Percentiles rank a stretch among this genome's conserved stretches.
These are phyloP conservation scores for Oldenlandia corymbosa DNA, from an alignment of 257 asterid genomes.

Conservation along the genomic window DNA sequence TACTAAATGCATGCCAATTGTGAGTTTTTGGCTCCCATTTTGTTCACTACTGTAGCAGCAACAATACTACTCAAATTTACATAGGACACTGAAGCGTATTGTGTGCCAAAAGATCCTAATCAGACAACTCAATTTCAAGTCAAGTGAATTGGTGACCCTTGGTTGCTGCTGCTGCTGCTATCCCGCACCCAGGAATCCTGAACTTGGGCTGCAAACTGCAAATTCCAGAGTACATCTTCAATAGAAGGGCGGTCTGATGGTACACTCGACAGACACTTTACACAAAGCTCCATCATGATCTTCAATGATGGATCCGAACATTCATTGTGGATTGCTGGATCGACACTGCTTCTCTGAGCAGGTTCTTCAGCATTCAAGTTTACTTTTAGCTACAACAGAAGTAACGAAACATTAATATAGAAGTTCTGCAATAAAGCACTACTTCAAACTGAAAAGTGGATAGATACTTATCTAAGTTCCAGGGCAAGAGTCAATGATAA, in stretches of 20 bases:
- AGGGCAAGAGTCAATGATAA: not conserved
- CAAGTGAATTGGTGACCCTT: slow-evolving; percentile 40
- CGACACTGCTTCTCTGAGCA: slow-evolving; percentile 54
- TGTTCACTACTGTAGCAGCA: too few relatives aligned
- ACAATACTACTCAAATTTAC: too few relatives aligned
- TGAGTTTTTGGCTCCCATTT: too few relatives aligned
- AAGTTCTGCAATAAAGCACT: not conserved
- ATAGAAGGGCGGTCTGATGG: slow-evolving; percentile 58
- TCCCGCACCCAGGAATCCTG: slow-evolving; percentile 51
- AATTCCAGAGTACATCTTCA: slow-evolving; percentile 78
- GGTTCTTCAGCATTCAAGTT: slow-evolving; percentile 48
- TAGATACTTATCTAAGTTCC: not conserved
- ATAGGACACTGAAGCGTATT: too few relatives aligned
- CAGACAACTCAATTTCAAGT: slow-evolving; percentile 7
- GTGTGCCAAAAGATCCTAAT: too few relatives aligned
- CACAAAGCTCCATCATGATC: slow-evolving; percentile 62
- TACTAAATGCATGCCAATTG: too few relatives aligned
- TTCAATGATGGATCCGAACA: slow-evolving; percentile 67
- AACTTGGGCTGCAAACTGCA: slow-evolving; percentile 89
- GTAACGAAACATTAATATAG: not conserved
- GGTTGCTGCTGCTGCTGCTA: slow-evolving; percentile 43
- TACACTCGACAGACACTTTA: slow-evolving; percentile 51
- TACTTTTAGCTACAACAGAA: slow-evolving; percentile 41
- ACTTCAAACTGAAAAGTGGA: not conserved
- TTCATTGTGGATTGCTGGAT: slow-evolving; percentile 62